A percentile compares a stretch with the other conserved stretches of the same genome.
These are phyloP conservation scores for Trichosporon coremiiforme DNA, from an alignment of 1,284 basidiomycete genomes.

Conservation along the genomic window DNA sequence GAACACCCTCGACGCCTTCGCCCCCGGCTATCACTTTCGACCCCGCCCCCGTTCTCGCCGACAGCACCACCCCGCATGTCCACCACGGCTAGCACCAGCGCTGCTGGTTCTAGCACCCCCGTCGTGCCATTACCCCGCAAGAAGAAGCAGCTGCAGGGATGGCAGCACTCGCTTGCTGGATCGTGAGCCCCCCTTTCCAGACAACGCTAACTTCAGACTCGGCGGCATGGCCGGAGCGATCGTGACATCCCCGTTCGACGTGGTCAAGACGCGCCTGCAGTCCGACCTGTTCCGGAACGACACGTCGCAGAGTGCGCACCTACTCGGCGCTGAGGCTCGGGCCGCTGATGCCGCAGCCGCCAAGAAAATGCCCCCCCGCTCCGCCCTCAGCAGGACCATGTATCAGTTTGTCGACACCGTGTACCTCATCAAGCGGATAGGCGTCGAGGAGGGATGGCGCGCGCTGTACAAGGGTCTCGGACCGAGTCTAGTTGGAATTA, in stretches of 20 bases:
- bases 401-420: slow-evolving; percentile 96
- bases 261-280: slow-evolving; percentile 93
- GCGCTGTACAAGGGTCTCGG: slow-evolving; percentile 95
- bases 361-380: slow-evolving; percentile 34
- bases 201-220: slow-evolving; percentile 62
- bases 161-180: slow-evolving; percentile 81
- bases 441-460: slow-evolving; percentile 82
- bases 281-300: slow-evolving; percentile 73
- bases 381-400: slow-evolving; percentile 63
- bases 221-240: slow-evolving; percentile 98
- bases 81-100: slow-evolving; percentile 12
- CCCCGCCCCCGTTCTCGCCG: neutral
- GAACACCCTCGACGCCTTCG: neutral
- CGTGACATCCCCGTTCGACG: slow-evolving; percentile 95
- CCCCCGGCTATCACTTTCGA: neutral
- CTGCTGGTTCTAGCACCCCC: slow-evolving; percentile 6
- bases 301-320: slow-evolving; percentile 43
- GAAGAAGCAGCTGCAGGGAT: slow-evolving; percentile 67
- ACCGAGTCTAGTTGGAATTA: slow-evolving; percentile 89
- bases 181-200: slow-evolving; percentile 64
- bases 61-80: slow-evolving; percentile 12
- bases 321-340: slow-evolving; percentile 17
- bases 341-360: slow-evolving; percentile 22
- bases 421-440: slow-evolving; percentile 84
- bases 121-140: slow-evolving; percentile 22